Conservation (phyloP, 2,329 filamentous ascomycete species). For the Macrophomina pseudophaseolina region DNA sequence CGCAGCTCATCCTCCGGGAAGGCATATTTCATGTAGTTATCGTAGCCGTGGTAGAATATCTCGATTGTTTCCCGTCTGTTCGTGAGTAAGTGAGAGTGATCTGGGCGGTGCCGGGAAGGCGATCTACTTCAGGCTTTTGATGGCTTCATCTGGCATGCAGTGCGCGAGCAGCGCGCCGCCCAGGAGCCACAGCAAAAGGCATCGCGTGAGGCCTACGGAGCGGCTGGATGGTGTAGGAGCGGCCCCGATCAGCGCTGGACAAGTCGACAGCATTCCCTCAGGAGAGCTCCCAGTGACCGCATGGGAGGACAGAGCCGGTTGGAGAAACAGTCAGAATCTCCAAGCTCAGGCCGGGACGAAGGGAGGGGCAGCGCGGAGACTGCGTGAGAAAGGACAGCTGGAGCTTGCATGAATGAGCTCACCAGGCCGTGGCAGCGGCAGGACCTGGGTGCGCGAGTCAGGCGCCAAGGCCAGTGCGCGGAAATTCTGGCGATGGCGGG, state of each 20-base stretch:
- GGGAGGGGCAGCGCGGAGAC: conserved; percentile 15
- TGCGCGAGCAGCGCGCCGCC: conserved; percentile 38
- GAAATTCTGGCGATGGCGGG: conserved; percentile 25
- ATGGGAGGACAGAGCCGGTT: conserved; percentile 35
- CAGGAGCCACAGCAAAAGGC: conserved; percentile 40
- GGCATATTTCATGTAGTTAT: conserved; percentile 91
- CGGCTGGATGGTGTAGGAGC: conserved; percentile 29
- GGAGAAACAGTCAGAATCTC: conserved; percentile 20
- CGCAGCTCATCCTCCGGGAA: conserved; percentile 96
- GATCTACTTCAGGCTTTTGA: conserved; percentile 44
- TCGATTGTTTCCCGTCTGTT: conserved; percentile 57
- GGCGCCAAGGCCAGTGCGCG: conserved; percentile 19
- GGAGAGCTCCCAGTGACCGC: conserved; percentile 37
- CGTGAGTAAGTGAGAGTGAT: not conserved
- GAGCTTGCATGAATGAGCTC: conserved; percentile 18
- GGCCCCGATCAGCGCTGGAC: conserved; percentile 37
- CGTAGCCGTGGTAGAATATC: conserved; percentile 96
- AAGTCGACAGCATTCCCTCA: conserved; percentile 46
- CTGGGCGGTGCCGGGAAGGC: not conserved
- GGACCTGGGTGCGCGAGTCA: conserved; percentile 20
- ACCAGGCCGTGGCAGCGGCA: not conserved
- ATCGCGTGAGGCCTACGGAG: conserved; percentile 33
- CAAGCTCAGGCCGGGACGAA: conserved; percentile 15
- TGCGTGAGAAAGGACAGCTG: conserved; percentile 25
- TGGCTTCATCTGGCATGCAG: conserved; percentile 53